Percentiles rank a stretch among this genome's conserved stretches.
phyloP scores from a whole-genome alignment of 768 basidiomycete genomes.

The Termitomyces sp. region DNA sequence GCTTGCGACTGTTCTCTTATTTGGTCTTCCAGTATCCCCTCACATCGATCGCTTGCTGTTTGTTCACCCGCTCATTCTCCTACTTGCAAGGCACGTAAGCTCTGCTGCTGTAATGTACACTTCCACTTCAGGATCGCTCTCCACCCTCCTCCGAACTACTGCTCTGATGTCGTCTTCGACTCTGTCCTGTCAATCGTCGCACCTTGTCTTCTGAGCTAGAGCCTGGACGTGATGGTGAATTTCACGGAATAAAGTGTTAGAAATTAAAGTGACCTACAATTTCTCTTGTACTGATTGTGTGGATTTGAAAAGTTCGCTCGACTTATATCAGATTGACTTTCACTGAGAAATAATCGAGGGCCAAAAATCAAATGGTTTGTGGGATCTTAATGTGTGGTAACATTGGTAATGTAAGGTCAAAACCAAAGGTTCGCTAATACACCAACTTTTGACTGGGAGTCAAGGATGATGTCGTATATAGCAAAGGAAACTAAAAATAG shows the following conservation, averaged over 20 bases:
- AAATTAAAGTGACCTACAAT: too few relatives aligned
- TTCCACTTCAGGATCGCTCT: too few relatives aligned
- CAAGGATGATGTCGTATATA: slow-evolving; percentile 17
- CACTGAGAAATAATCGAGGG: not conserved
- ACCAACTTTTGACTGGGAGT: slow-evolving; percentile 9
- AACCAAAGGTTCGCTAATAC: not conserved
- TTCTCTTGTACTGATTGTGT: too few relatives aligned
- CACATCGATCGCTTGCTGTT: not conserved
- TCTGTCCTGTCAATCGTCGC: too few relatives aligned
- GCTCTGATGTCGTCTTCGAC: too few relatives aligned
- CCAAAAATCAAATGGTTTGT: not conserved
- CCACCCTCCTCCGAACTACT: too few relatives aligned
- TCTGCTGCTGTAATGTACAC: too few relatives aligned
- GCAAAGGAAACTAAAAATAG: slow-evolving; percentile 3
- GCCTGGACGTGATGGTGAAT: too few relatives aligned
- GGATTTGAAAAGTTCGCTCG: not conserved
- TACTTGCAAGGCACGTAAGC: too few relatives aligned
- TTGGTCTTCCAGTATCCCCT: not conserved
- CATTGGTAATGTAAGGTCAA: not conserved
- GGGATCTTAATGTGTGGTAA: not conserved
- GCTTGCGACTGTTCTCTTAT: not conserved
- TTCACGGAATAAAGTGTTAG: too few relatives aligned
- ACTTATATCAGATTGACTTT: not conserved
- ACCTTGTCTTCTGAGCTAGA: too few relatives aligned
- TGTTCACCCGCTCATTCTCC: not conserved